A percentile compares a stretch with the other conserved stretches of the same genome.
Conservation (phyloP, 805 yeast species). For the Sugiyamaella qingdaonensis region DNA sequence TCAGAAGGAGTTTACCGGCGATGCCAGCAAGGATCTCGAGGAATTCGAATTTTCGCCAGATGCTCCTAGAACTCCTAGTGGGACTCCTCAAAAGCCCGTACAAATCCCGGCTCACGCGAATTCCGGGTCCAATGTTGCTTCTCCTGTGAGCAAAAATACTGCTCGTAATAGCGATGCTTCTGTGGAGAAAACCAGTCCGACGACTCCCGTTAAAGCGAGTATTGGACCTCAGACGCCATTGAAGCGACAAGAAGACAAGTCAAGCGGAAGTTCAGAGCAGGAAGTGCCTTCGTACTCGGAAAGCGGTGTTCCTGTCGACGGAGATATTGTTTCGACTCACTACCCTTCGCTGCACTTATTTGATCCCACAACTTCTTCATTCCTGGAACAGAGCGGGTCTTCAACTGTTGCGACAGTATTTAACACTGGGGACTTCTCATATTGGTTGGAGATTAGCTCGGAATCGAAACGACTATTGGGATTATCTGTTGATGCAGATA, state of each 20-base stretch:
- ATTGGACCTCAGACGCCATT: slow-evolving; percentile 5
- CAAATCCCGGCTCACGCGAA: not conserved
- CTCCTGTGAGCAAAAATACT: not conserved
- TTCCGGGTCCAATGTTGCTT: not conserved
- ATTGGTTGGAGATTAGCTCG: slow-evolving; percentile 45
- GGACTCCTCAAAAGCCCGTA: not conserved
- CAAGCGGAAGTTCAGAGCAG: not conserved
- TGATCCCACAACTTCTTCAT: slow-evolving; percentile 48
- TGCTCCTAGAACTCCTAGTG: not conserved
- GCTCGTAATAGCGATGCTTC: not conserved
- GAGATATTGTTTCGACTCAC: slow-evolving; percentile 17
- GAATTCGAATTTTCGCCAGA: slow-evolving; percentile 49
- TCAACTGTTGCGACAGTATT: slow-evolving; percentile 36
- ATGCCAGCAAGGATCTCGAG: slow-evolving; percentile 44
- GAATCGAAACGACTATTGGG: slow-evolving; percentile 35
- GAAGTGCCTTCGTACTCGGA: not conserved
- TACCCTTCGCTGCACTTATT: slow-evolving; percentile 50
- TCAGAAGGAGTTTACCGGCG: slow-evolving; percentile 43
- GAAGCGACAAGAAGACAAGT: not conserved
- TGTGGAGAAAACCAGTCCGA: not conserved
- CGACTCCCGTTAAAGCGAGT: not conserved
- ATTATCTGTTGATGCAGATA: slow-evolving; percentile 41
- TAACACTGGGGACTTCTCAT: slow-evolving; percentile 49
- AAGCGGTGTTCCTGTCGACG: slow-evolving; percentile 12
- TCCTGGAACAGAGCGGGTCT: slow-evolving; percentile 39